A percentile compares a stretch with the other conserved stretches of the same genome.
Conservation (phyloP, 1,284 basidiomycete species). For the Ustilago xerochloae region DNA sequence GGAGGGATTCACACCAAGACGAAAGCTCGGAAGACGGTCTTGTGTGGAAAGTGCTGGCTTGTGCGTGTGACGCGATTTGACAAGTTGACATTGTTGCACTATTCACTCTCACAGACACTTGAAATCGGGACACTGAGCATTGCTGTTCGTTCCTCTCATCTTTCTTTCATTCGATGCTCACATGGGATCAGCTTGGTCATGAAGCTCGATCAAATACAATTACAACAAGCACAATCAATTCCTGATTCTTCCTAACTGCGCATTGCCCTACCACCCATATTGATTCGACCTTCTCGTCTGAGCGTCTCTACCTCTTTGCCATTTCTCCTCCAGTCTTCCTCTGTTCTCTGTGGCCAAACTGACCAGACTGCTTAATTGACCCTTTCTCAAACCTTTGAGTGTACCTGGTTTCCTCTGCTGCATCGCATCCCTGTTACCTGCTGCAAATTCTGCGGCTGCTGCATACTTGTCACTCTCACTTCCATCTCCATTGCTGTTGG, state of each 20-base stretch:
- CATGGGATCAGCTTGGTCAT: background rate
- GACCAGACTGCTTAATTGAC: constrained; percentile 61
- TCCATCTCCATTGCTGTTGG: background rate
- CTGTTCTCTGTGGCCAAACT: constrained; percentile 58
- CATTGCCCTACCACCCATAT: constrained; percentile 26
- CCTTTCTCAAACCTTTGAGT: constrained; percentile 50
- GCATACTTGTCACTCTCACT: constrained; percentile 38
- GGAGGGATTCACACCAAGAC: constrained; percentile 1
- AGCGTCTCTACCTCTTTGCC: constrained; percentile 38
- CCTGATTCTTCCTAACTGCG: background rate
- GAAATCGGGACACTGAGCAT: too few species aligned
- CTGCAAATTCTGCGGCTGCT: constrained; percentile 36
- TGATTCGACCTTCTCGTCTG: constrained; percentile 23
- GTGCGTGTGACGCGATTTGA: constrained; percentile 8
- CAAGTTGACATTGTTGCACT: background rate
- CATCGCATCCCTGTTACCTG: constrained; percentile 21
- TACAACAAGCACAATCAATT: background rate
- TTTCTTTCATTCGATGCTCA: background rate
- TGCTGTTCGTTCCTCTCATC: background rate
- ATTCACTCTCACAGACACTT: background rate
- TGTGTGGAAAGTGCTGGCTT: constrained; percentile 17
- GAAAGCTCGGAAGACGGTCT: constrained; percentile 11
- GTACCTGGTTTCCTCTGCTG: constrained; percentile 47
- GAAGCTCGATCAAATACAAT: background rate
- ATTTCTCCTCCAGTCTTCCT: constrained; percentile 56